phyloP scores from a whole-genome alignment of 1,284 basidiomycete species.

The Trichosporon asahii region DNA sequence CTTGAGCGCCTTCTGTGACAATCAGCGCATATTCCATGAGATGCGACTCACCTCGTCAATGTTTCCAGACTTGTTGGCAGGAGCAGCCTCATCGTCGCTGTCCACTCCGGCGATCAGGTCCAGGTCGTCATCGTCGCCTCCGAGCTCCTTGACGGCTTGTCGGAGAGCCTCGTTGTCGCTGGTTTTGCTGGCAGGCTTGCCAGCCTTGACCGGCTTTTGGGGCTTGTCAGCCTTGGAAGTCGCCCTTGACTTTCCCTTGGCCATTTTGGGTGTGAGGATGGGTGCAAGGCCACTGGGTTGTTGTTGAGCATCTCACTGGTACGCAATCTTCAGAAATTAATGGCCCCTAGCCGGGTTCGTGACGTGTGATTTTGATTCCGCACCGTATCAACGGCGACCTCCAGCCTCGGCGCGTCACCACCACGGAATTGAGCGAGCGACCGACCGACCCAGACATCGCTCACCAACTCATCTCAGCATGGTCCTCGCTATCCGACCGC shows the following conservation, averaged over 20 bases:
- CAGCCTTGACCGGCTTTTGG: background rate
- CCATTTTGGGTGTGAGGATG: constrained; percentile 11
- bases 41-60: constrained; percentile 40
- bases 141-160: constrained; percentile 55
- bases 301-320: constrained; percentile 4
- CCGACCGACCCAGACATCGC: background rate
- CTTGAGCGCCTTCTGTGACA: constrained; percentile 53
- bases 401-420: constrained; percentile 1
- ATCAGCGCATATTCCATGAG: background rate
- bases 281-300: background rate
- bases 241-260: constrained; percentile 21
- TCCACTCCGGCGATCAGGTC: constrained; percentile 56
- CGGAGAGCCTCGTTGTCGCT: constrained; percentile 40
- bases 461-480: constrained; percentile 15
- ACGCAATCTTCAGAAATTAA: constrained; percentile 11
- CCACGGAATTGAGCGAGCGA: background rate
- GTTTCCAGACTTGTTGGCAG: constrained; percentile 24
- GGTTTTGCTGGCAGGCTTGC: background rate
- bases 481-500: constrained; percentile 44
- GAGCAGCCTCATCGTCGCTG: constrained; percentile 42
- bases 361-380: constrained; percentile 10
- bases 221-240: constrained; percentile 3
- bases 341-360: background rate
- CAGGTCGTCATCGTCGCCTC: constrained; percentile 58
- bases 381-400: background rate